Base-by-base conservation (phyloP, 176 grass and related monocot species). In the Eremochloa ophiuroides region DNA sequence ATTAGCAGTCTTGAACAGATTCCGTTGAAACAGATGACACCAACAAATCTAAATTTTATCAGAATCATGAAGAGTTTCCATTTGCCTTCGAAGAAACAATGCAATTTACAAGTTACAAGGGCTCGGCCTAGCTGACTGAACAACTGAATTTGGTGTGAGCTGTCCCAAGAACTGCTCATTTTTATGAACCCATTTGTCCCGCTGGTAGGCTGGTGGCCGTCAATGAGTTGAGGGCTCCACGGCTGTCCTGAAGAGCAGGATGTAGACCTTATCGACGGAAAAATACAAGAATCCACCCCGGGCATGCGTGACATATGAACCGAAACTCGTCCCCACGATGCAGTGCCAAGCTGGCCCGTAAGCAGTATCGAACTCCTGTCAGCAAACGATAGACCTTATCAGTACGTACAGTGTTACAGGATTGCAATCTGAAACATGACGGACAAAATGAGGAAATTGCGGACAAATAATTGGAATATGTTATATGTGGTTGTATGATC, bases 341-440 rank as follows among this genome's bases (percentile, higher is more conserved):
- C 93, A 98, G 79, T 98, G 96, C 96, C 96, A 98, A 76, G 93
- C 96, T 78, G 96, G 85, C 6, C 93, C 96, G 46, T 95, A 98
- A 27, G 93, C 71, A n/a, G 84, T 73, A 62, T 95, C 96, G 47
- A 95, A 98, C 47, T 98, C 96, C 96, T 98, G 90, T 34, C 79
- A 93, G 66, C 42, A 73, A 74, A 70, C 69, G 73, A 83, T 74
- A 43, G 69, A 31, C 73, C 64, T 58, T 69, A 66, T 76, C 74
- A 81, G 34, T 68, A 44, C 48, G 25, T 43, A 50, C 22, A 83
- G 43, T 41, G 35, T 34, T 65, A 67, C 75, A 80, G 23, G 41
- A 51, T 51, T 58, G 73, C 75, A 39, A 27, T 51, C 17, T 3
- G 39, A 43, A 69, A 53, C 35, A 74, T 29, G 66, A 77, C 65